These are phyloP conservation scores for Saxophila tyrrhenica DNA, from an alignment of 495 filamentous ascomycete species.

Conservation along the genomic window DNA sequence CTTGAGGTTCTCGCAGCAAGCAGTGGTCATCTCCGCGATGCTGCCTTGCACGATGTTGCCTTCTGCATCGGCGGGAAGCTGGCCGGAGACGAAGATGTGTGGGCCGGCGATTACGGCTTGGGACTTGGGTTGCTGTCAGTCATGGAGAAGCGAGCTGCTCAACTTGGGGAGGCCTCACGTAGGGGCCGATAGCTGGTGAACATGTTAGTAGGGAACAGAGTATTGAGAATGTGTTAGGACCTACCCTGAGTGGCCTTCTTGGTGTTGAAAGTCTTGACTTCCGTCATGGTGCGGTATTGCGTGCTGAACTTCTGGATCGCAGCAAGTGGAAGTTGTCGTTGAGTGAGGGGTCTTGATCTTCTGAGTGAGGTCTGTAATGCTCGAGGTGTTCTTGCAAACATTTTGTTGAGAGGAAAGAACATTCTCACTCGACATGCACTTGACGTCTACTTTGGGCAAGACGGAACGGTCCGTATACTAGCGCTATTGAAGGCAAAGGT, in stretches of 20 bases:
- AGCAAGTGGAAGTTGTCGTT: background rate
- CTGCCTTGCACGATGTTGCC: constrained; percentile 65
- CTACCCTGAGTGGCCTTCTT: constrained; percentile 10
- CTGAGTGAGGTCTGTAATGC: background rate
- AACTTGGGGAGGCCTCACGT: no score
- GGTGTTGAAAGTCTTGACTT: constrained; percentile 13
- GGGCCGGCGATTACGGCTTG: constrained; percentile 78
- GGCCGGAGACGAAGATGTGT: constrained; percentile 84
- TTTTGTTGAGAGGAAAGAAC: background rate
- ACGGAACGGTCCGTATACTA: no score
- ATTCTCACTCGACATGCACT: background rate
- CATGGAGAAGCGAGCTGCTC: background rate
- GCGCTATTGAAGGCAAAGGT: no score
- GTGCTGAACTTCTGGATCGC: background rate
- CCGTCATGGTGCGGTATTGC: constrained; percentile 9
- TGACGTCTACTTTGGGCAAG: no score
- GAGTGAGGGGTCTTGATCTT: background rate
- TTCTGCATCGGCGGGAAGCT: constrained; percentile 68
- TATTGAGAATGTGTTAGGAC: no score
- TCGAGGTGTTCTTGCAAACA: background rate
- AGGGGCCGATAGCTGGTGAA: constrained; percentile 43
- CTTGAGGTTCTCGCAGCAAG: constrained; percentile 66
- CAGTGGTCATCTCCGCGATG: constrained; percentile 64
- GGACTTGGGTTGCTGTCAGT: constrained; percentile 42
- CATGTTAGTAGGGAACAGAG: background rate